These are phyloP conservation scores for Claviceps fusiformis DNA, from an alignment of 2,329 filamentous ascomycete species.

Conservation along the genomic window DNA sequence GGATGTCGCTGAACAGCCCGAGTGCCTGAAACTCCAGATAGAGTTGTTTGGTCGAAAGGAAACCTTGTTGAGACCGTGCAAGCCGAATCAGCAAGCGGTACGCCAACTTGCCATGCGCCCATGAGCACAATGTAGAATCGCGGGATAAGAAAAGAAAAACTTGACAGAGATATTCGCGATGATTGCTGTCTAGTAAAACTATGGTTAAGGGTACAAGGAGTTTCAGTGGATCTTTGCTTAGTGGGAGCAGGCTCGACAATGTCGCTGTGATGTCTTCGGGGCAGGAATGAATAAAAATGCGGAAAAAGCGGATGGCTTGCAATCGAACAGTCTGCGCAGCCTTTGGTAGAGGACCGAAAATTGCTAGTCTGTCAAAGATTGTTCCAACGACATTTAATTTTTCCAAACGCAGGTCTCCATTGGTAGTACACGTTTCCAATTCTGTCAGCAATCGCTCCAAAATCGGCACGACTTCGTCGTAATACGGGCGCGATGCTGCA, in stretches of 20 bases:
- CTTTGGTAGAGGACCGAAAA: slow-evolving; percentile 7
- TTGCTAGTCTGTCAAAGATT: slow-evolving; percentile 10
- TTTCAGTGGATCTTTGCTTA: slow-evolving; percentile 12
- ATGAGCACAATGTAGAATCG: slow-evolving; percentile 2
- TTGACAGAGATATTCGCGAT: slow-evolving; percentile 4
- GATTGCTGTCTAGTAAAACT: slow-evolving; percentile 4
- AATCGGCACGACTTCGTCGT: slow-evolving; percentile 3
- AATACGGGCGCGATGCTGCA: neutral
- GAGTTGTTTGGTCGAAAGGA: slow-evolving; percentile 12
- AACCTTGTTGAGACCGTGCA: neutral
- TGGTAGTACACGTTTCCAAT: neutral
- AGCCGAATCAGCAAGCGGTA: slow-evolving; percentile 7
- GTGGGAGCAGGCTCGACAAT: slow-evolving; percentile 11
- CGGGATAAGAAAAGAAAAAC: slow-evolving; percentile 7
- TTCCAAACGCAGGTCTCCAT: neutral
- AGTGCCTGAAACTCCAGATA: slow-evolving; percentile 16
- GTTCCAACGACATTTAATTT: slow-evolving; percentile 6
- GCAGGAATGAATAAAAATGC: slow-evolving; percentile 7
- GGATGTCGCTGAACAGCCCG: slow-evolving; percentile 13
- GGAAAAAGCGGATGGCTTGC: slow-evolving; percentile 14
- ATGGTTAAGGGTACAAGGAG: neutral
- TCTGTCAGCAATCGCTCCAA: slow-evolving; percentile 7
- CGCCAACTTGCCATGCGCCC: slow-evolving; percentile 8
- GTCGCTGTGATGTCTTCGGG: slow-evolving; percentile 9
- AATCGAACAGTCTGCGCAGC: slow-evolving; percentile 6